A percentile compares a stretch with the other conserved stretches of the same genome.
Evolutionary conservation across 352 stramenopile genomes (phyloP).

Genomic region (Globisporangium nagaii): DNA sequence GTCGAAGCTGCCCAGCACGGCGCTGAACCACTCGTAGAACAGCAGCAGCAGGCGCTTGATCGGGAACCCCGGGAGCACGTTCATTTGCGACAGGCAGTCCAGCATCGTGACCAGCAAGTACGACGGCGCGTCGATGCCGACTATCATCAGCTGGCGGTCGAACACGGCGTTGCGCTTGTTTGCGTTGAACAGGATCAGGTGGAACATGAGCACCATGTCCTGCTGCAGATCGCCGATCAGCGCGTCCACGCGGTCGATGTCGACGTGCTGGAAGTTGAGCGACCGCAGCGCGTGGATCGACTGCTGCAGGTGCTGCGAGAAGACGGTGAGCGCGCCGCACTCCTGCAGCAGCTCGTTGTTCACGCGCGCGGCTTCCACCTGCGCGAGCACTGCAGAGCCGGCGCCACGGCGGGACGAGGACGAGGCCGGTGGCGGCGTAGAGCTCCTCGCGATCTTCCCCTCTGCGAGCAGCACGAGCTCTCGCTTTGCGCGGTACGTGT

Average conservation of each 20-base stretch:
- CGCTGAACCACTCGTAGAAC: constrained; percentile 62
- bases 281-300: constrained; percentile 61
- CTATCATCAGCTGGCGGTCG: constrained; percentile 59
- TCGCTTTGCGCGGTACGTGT: constrained; percentile 63
- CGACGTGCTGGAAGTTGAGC: constrained; percentile 71
- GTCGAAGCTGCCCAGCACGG: constrained; percentile 46
- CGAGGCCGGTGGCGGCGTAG: too few species aligned
- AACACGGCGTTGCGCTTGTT: constrained; percentile 59
- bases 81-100: constrained; percentile 65
- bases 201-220: constrained; percentile 74
- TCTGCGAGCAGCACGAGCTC: constrained; percentile 63
- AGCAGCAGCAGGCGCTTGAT: constrained; percentile 76
- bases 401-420: constrained; percentile 7
- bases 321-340: constrained; percentile 61
- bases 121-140: constrained; percentile 50
- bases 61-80: constrained; percentile 67
- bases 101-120: constrained; percentile 64
- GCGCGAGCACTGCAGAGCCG: constrained; percentile 14
- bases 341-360: constrained; percentile 77
- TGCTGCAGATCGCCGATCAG: constrained; percentile 67
- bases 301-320: constrained; percentile 50
- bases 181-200: constrained; percentile 72
- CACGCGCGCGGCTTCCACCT: constrained; percentile 44
- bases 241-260: constrained; percentile 56
- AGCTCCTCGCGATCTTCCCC: constrained; percentile 23